A percentile compares a stretch with the other conserved stretches of the same genome.
These are phyloP conservation scores for Globisporangium nunn DNA, from an alignment of 352 stramenopile species.

Conservation along the genomic window DNA sequence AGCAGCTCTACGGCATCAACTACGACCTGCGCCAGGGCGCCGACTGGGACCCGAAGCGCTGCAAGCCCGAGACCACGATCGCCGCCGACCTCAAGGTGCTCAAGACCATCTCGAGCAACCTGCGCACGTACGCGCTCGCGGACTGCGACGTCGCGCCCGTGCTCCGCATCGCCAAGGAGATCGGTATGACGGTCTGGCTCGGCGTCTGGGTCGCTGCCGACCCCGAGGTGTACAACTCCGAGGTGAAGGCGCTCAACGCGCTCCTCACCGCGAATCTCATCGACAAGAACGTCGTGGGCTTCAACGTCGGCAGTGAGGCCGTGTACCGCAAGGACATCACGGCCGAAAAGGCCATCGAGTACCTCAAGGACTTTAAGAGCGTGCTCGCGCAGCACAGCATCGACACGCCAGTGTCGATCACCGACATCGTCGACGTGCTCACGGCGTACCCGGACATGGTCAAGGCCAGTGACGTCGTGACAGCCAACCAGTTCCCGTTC, in stretches of 20 bases:
- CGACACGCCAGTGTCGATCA: conserved; percentile 59
- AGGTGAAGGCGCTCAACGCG: conserved; percentile 56
- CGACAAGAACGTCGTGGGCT: conserved; percentile 73
- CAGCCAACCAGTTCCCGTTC: conserved; percentile 83
- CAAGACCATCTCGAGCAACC: conserved; percentile 53
- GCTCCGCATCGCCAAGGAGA: conserved; percentile 57
- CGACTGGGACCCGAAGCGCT: conserved; percentile 76
- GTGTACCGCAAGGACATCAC: conserved; percentile 78
- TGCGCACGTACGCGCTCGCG: conserved; percentile 75
- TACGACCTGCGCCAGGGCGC: conserved; percentile 74
- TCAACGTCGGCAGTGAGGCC: conserved; percentile 79
- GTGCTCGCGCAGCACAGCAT: conserved; percentile 54
- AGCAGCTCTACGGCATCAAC: conserved; percentile 77
- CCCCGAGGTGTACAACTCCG: conserved; percentile 50
- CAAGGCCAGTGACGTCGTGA: conserved; percentile 68
- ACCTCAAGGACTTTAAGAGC: conserved; percentile 70
- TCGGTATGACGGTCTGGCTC: conserved; percentile 70
- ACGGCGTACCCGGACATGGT: conserved; percentile 72
- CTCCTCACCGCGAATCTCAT: conserved; percentile 53
- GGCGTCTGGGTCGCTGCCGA: conserved; percentile 78
- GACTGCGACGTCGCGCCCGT: conserved; percentile 73
- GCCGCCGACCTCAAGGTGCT: conserved; percentile 63
- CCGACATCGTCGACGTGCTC: conserved; percentile 78
- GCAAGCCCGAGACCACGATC: conserved; percentile 61
- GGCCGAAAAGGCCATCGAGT: conserved; percentile 55